Evolutionary conservation across 306 rosid genomes (phyloP).

Genomic region (Pueraria montana): DNA sequence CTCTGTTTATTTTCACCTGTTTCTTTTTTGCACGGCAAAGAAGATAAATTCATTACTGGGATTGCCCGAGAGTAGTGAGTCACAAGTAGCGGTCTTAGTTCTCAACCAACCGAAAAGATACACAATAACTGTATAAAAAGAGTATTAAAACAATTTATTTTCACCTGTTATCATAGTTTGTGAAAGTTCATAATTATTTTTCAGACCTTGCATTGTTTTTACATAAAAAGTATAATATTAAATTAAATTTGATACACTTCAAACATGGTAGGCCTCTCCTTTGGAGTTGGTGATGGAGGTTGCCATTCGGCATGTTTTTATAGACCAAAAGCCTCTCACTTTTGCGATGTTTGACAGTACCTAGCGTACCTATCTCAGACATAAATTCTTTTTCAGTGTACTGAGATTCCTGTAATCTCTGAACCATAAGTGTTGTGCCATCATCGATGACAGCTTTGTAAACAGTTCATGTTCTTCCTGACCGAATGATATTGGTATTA

Average conservation of each 20-base stretch:
- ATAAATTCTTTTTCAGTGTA: conserved; percentile 81
- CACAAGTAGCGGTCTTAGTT: too few relatives aligned
- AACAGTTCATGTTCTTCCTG: conserved; percentile 89
- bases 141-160: too few relatives aligned
- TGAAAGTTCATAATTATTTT: too few relatives aligned
- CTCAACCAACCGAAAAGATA: too few relatives aligned
- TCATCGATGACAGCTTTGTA: conserved; percentile 82
- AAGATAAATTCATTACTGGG: too few relatives aligned
- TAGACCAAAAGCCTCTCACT: conserved; percentile 90
- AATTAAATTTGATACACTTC: conserved; percentile 92
- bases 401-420: conserved; percentile 93
- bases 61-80: too few relatives aligned
- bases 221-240: too few relatives aligned
- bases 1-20: too few relatives aligned
- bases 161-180: too few relatives aligned
- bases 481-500: conserved; percentile 72
- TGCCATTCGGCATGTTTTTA: conserved; percentile 80
- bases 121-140: too few relatives aligned
- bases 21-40: too few relatives aligned
- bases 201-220: too few relatives aligned
- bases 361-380: conserved; percentile 89
- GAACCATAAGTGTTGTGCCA: conserved; percentile 84
- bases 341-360: conserved; percentile 74
- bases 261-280: conserved; percentile 98
- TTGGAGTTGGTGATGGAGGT: conserved; percentile 65